phyloP scores from a whole-genome alignment of 1,139 yeast species.

The Zygosaccharomyces sapae region DNA sequence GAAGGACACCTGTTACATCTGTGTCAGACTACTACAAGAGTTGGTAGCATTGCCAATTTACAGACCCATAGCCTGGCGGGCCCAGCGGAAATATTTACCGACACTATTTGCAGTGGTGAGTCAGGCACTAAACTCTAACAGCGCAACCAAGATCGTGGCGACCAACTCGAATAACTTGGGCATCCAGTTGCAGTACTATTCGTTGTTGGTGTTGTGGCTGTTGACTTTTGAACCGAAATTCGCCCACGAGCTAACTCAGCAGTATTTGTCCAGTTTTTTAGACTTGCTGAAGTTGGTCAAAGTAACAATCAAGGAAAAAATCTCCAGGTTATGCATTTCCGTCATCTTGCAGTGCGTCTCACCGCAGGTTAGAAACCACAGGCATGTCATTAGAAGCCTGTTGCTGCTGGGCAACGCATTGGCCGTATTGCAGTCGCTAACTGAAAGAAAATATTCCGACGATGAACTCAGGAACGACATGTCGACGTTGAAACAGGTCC shows the following conservation, averaged over 20 bases:
- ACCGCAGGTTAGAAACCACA: constrained; percentile 32
- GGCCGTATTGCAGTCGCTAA: constrained; percentile 60
- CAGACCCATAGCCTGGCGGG: constrained; percentile 55
- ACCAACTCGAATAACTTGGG: constrained; percentile 48
- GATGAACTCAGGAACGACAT: constrained; percentile 83
- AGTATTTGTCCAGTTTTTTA: constrained; percentile 41
- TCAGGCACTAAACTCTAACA: constrained; percentile 24
- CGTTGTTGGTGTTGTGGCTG: constrained; percentile 77
- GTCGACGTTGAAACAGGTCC: constrained; percentile 49
- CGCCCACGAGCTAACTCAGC: constrained; percentile 47
- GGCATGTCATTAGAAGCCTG: constrained; percentile 54
- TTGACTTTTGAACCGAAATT: constrained; percentile 65
- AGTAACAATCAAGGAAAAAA: constrained; percentile 85
- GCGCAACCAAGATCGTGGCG: constrained; percentile 32
- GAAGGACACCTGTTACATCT: constrained; percentile 33
- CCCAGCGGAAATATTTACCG: constrained; percentile 53
- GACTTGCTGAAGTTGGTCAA: constrained; percentile 64
- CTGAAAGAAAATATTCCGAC: constrained; percentile 90
- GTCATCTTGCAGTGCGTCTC: constrained; percentile 59
- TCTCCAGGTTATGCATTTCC: constrained; percentile 76
- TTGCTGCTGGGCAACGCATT: constrained; percentile 75
- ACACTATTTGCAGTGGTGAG: constrained; percentile 46
- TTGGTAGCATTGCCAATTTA: constrained; percentile 51
- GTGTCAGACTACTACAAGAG: constrained; percentile 34
- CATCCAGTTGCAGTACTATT: constrained; percentile 80